A percentile compares a stretch with the other conserved stretches of the same genome.
Evolutionary conservation across 768 basidiomycete genomes (phyloP).

Genomic region (Pleurotus giganteus): DNA sequence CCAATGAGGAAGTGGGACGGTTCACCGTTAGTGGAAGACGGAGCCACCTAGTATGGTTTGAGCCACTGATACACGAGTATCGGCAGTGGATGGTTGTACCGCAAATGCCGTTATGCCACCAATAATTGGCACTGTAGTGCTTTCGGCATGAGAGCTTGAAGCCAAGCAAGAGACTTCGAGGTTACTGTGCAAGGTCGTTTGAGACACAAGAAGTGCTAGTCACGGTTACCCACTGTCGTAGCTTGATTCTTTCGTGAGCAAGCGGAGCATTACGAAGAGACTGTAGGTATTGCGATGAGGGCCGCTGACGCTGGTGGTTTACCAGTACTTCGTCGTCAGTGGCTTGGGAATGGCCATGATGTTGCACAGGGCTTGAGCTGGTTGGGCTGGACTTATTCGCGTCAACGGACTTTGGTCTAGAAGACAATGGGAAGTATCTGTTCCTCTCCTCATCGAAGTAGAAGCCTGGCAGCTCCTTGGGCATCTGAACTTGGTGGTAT

Average conservation of each 20-base stretch:
- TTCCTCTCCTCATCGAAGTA: constrained; percentile 51
- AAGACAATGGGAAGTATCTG: constrained; percentile 57
- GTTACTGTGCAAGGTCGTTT: background rate
- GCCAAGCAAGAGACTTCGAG: constrained; percentile 18
- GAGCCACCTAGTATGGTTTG: constrained; percentile 26
- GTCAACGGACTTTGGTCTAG: constrained; percentile 26
- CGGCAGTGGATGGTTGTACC: constrained; percentile 32
- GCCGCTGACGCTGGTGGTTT: background rate
- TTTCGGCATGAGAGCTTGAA: constrained; percentile 30
- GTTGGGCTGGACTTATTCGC: constrained; percentile 8
- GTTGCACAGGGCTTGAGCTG: too few relatives aligned
- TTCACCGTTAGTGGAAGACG: constrained; percentile 23
- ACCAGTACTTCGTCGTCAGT: background rate
- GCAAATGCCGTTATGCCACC: constrained; percentile 46
- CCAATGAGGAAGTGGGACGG: constrained; percentile 41
- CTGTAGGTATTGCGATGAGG: background rate
- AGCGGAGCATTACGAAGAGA: background rate
- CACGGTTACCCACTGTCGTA: background rate
- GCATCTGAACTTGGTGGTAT: constrained; percentile 29
- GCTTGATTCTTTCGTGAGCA: background rate
- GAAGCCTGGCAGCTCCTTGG: constrained; percentile 51
- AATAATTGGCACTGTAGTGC: constrained; percentile 27
- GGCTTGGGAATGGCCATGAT: background rate
- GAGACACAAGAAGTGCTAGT: background rate
- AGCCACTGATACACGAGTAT: too few relatives aligned